These are phyloP conservation scores for Aspergillus taichungensis DNA, from an alignment of 495 filamentous ascomycete species.

Conservation along the genomic window DNA sequence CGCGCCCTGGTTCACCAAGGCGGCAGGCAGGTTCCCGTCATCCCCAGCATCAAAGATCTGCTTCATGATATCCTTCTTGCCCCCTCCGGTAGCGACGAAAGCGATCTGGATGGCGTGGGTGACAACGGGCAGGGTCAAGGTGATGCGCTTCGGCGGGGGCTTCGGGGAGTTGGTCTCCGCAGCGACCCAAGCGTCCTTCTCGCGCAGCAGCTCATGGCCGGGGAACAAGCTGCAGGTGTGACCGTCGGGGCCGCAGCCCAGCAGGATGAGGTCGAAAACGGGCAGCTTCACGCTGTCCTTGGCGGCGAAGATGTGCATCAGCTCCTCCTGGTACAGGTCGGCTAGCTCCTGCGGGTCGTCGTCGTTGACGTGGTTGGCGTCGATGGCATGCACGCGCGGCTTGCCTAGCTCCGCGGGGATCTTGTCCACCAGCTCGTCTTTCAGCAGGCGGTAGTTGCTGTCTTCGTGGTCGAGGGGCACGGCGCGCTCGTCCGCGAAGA, in stretches of 20 bases:
- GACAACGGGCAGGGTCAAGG: conserved; percentile 82
- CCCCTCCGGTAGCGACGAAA: conserved; percentile 81
- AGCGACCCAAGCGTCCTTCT: conserved; percentile 86
- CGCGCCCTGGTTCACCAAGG: conserved; percentile 73
- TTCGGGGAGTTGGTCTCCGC: conserved; percentile 89
- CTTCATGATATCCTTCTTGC: conserved; percentile 87
- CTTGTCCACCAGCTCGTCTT: conserved; percentile 79
- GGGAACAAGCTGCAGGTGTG: conserved; percentile 97
- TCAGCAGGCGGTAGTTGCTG: conserved; percentile 86
- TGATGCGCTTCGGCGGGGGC: conserved; percentile 84
- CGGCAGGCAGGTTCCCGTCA: conserved; percentile 67
- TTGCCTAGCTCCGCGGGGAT: conserved; percentile 56
- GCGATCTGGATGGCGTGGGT: conserved; percentile 74
- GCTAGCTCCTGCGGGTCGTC: conserved; percentile 86
- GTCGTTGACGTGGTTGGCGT: conserved; percentile 61
- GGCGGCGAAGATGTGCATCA: conserved; percentile 74
- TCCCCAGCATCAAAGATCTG: conserved; percentile 78
- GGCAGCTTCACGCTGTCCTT: conserved; percentile 85
- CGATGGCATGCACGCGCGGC: conserved; percentile 72
- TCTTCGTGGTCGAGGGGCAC: conserved; percentile 87
- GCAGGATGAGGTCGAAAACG: conserved; percentile 85
- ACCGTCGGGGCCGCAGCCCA: conserved; percentile 91
- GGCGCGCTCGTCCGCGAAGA: conserved; percentile 94
- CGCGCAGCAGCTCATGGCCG: conserved; percentile 74
- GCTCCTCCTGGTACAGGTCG: conserved; percentile 83